Base-by-base conservation (phyloP, 75 land plant species). In the Picea sitchensis region DNA sequence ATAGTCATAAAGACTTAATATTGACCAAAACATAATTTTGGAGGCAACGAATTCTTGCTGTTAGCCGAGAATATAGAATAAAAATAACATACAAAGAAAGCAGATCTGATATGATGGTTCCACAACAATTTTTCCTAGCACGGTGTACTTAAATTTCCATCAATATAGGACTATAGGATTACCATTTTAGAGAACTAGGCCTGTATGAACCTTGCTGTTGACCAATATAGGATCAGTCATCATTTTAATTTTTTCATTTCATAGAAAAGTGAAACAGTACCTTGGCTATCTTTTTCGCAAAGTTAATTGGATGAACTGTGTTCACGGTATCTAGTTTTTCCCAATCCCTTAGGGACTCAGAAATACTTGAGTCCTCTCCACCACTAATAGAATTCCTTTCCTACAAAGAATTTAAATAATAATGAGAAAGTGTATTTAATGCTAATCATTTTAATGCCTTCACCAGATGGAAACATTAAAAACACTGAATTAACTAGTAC, bases 211-310 rank as follows among this genome's bases (percentile, higher is more conserved):
- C 18, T 8, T 11, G 11, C 38, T 15, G 71, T 44, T 34, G 36
- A 67, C 20, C 73, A 71, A 38, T 20, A 44, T 44, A 51, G 54
- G 54, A 51, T 51, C 54, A 51, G 54, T 3, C 54, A 8, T 47
- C 21, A 71, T 71, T 71, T 1, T 71, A 8, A 51, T 38, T 4
- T 4, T 12, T 67, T 44, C 18, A 36, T 71, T 41, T 41, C 51
- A 5, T 71, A 41, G 23, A 44, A 44, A 71, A 71, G 73, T 44
- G 47, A 20, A 64, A 18, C 51, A 59, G 56, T 77, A 95, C 98
- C 96, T 95, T 89, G 74, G 86, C 85, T 67, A 95, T 73, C 77
- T 89, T 90, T 61, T 89, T 88, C 26, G 94, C 86, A 83, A 95
- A 95, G 78, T 90, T 87, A 32, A 89, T 58, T 47, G 98, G 98